Conservation (phyloP, 108 stramenopile species). For the Seminavis robusta region DNA sequence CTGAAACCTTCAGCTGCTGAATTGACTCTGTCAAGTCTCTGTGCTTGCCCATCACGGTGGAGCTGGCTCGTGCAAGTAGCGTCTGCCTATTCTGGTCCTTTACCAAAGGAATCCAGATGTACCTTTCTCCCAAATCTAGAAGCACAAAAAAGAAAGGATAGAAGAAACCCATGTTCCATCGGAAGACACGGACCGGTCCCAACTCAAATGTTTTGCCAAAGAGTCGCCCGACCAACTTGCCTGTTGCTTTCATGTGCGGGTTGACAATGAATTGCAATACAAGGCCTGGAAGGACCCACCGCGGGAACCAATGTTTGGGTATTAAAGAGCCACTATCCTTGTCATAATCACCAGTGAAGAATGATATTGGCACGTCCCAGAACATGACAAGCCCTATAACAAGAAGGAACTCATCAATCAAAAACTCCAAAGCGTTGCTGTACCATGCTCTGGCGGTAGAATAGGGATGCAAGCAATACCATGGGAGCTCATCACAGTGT, state of each 20-base stretch:
- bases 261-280: conserved; percentile 70
- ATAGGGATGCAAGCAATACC: conserved; percentile 35
- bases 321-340: conserved; percentile 42
- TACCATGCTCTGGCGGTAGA: conserved; percentile 11
- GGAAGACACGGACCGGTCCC: conserved; percentile 51
- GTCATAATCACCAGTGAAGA: conserved; percentile 76
- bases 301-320: conserved; percentile 54
- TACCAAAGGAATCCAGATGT: too few species aligned
- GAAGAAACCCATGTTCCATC: conserved; percentile 45
- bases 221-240: conserved; percentile 6
- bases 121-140: too few species aligned
- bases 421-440: conserved; percentile 21
- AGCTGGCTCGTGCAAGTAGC: too few species aligned
- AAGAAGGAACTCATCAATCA: conserved; percentile 42
- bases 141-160: conserved; percentile 17
- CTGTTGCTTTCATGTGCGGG: conserved; percentile 55
- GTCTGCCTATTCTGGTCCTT: too few species aligned
- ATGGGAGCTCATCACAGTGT: background rate
- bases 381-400: conserved; percentile 55
- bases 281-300: conserved; percentile 75
- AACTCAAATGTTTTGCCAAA: conserved; percentile 11
- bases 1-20: too few species aligned
- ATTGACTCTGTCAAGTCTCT: too few species aligned
- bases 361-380: conserved; percentile 74
- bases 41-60: too few species aligned